A percentile compares a stretch with the other conserved stretches of the same genome.
These are phyloP conservation scores for Pleomassaria siparia DNA, from an alignment of 2,329 filamentous ascomycete species.

Conservation along the genomic window DNA sequence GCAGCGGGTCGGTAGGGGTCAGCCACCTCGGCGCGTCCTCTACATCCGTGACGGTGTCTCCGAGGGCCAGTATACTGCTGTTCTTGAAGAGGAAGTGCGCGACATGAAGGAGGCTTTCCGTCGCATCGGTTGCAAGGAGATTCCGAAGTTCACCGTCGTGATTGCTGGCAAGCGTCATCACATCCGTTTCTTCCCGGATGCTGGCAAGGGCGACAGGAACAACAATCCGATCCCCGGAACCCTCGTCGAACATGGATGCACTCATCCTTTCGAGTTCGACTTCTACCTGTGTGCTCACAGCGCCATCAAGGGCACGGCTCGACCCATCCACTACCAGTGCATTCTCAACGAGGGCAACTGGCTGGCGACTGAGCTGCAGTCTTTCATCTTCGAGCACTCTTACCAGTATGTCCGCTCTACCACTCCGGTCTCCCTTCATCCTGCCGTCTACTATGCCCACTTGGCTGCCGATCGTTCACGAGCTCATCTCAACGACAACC, in stretches of 20 bases:
- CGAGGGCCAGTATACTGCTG: slow-evolving; percentile 79
- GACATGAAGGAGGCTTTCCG: slow-evolving; percentile 66
- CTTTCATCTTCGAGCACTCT: slow-evolving; percentile 90
- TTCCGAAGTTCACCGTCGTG: slow-evolving; percentile 77
- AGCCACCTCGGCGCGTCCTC: slow-evolving; percentile 71
- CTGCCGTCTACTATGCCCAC: slow-evolving; percentile 95
- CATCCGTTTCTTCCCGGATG: slow-evolving; percentile 82
- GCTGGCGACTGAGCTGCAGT: slow-evolving; percentile 69
- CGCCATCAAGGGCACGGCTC: background rate
- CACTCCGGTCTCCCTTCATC: slow-evolving; percentile 84
- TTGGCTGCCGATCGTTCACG: slow-evolving; percentile 79
- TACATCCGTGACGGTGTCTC: slow-evolving; percentile 94
- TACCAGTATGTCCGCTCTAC: slow-evolving; percentile 93
- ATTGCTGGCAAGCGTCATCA: slow-evolving; percentile 94
- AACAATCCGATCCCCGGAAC: slow-evolving; percentile 84
- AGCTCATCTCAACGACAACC: slow-evolving; percentile 64
- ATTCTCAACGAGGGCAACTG: slow-evolving; percentile 78
- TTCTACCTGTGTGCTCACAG: background rate
- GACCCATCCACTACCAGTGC: slow-evolving; percentile 84
- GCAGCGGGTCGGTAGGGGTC: slow-evolving; percentile 53
- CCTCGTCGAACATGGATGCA: slow-evolving; percentile 85
- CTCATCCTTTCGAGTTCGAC: slow-evolving; percentile 67
- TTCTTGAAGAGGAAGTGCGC: slow-evolving; percentile 75
- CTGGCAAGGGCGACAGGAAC: slow-evolving; percentile 67
- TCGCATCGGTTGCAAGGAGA: background rate